Evolutionary conservation across 2,329 filamentous ascomycete genomes (phyloP), one percentile per base, ranked within the genome.

Genomic region (Furcasterigmium furcatum): DNA sequence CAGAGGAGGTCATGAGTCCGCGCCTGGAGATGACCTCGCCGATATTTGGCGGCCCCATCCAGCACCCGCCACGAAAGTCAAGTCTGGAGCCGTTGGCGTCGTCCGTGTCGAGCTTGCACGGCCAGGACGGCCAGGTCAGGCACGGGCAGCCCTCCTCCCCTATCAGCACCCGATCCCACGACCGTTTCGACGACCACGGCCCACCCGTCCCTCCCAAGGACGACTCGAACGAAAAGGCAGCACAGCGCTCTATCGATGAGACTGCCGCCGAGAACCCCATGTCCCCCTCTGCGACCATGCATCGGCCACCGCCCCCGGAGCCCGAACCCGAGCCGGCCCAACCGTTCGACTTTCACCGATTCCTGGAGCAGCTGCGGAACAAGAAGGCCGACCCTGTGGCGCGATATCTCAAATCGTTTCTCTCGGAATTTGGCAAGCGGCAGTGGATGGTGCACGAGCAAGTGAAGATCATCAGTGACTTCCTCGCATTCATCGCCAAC

Each of bases 371-470:
- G 66, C 74, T 99, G 25, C 86, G 94, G 49, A 94, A 99, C 67
- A 89, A 92, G 54, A 96, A 95, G 47, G 95, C 94, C n/a, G 95
- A 99, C 58, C 94, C 95, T 1, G 92, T 99, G 3, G 95, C 95
- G 5, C 87, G 92, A 52, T 99, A 96, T 60, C 76, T 99, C 38
- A 88, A 95, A 53, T 97, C 94, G 0, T 99, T 99, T 58, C 71
- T 99, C 24, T 84, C 83, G 41, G 95, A 99, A 64, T 99, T 99
- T 67, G 89, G 84, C 29, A 99, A 97, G 72, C 89, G 91, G 55
- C 94, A 97, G 66, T 99, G 94, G 94, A 95, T 96, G 88, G 94
- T 96, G 7, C 94, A 99, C 63, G 94, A 99, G 68, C 94, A 99
- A 65, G 94, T 97, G 62, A 99, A 99, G 70, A 97, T 99, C 51